Percentiles rank a stretch among this genome's conserved stretches.
Evolutionary conservation across 805 yeast genomes (phyloP).

Genomic region (Myxozyma neotropica): DNA sequence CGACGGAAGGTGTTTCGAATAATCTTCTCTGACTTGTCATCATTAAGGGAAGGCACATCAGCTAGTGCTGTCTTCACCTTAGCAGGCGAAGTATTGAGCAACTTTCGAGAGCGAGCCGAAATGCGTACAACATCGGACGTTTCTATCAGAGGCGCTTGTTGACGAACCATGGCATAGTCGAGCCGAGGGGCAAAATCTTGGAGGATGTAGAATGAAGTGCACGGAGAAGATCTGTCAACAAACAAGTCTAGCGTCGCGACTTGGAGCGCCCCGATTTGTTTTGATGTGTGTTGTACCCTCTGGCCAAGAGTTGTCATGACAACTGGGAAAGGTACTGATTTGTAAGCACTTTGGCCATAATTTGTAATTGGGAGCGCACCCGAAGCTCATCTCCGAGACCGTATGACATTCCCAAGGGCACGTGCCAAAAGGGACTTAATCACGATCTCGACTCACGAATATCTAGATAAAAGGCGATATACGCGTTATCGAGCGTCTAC

Average conservation of each 20-base stretch:
- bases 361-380: neutral
- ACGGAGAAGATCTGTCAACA: neutral
- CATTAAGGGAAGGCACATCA: constrained; percentile 14
- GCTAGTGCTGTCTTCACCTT: neutral
- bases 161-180: neutral
- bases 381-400: neutral
- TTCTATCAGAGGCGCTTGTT: neutral
- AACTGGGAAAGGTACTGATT: neutral
- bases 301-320: neutral
- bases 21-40: constrained; percentile 26
- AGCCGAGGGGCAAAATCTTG: neutral
- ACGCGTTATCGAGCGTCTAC: too few species aligned
- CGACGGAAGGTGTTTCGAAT: constrained; percentile 13
- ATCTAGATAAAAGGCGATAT: neutral
- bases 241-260: neutral
- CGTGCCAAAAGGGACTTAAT: neutral
- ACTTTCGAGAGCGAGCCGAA: constrained; percentile 2
- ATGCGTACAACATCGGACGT: neutral
- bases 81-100: constrained; percentile 12
- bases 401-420: neutral
- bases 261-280: neutral
- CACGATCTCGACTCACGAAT: neutral
- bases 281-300: neutral
- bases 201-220: neutral
- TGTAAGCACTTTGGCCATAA: neutral